Evolutionary conservation across 805 yeast genomes (phyloP).

Genomic region (Wickerhamiella parazyma): DNA sequence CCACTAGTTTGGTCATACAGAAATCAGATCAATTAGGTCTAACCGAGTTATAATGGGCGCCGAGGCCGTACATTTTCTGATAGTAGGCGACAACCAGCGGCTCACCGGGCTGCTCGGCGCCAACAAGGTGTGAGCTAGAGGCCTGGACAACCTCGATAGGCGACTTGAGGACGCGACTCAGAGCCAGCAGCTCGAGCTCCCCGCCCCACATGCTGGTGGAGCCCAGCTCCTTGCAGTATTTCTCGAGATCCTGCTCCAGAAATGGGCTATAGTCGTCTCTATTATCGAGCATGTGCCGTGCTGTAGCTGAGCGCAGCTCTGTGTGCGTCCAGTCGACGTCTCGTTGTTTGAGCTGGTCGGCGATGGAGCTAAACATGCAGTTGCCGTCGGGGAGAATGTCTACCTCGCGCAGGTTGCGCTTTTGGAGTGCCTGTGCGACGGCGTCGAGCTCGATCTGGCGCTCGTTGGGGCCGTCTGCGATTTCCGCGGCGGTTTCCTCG

Average conservation of each 20-base stretch:
- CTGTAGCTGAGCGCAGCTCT: slow-evolving; percentile 52
- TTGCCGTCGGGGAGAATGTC: slow-evolving; percentile 89
- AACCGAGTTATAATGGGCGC: slow-evolving; percentile 87
- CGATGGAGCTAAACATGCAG: slow-evolving; percentile 75
- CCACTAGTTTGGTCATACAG: slow-evolving; percentile 20
- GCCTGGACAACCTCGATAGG: slow-evolving; percentile 68
- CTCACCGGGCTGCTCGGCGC: slow-evolving; percentile 40
- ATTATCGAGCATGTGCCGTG: slow-evolving; percentile 47
- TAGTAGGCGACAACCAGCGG: slow-evolving; percentile 65
- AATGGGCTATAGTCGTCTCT: slow-evolving; percentile 68
- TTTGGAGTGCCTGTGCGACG: slow-evolving; percentile 39
- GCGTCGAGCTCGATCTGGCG: slow-evolving; percentile 59
- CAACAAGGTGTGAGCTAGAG: slow-evolving; percentile 53
- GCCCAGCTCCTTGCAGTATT: slow-evolving; percentile 54
- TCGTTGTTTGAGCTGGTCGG: slow-evolving; percentile 57
- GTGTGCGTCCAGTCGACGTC: slow-evolving; percentile 26
- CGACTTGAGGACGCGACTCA: slow-evolving; percentile 54
- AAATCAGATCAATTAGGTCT: slow-evolving; percentile 13
- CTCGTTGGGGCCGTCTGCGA: slow-evolving; percentile 49
- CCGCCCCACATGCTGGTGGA: slow-evolving; percentile 94
- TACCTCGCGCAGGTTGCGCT: slow-evolving; percentile 37
- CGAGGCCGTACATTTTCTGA: slow-evolving; percentile 74
- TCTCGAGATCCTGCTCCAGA: slow-evolving; percentile 61
- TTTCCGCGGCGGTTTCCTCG: slow-evolving; percentile 60
- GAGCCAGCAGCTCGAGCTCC: slow-evolving; percentile 77